Conservation (phyloP, 257 asterid species). For the Plantago elongata region DNA sequence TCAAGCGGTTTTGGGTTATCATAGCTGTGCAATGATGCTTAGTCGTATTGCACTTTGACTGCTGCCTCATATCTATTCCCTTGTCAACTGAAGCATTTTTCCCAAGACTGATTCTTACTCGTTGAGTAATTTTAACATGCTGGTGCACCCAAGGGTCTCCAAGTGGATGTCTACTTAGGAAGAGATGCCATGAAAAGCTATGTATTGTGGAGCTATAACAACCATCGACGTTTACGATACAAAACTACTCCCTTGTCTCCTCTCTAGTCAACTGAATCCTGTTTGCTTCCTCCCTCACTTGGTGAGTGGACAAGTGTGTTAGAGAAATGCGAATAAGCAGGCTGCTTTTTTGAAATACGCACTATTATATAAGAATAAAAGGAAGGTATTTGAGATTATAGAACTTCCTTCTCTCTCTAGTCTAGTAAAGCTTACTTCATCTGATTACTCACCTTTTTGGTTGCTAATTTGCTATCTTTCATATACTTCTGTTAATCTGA, state of each 20-base stretch:
- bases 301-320: background rate
- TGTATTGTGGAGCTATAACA: too few species aligned
- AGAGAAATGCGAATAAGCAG: background rate
- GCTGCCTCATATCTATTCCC: background rate
- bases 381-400: background rate
- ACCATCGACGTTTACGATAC: too few species aligned
- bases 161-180: background rate
- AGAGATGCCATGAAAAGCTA: background rate
- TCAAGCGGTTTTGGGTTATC: background rate
- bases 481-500: background rate
- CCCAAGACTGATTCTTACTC: background rate
- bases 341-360: background rate
- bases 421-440: background rate
- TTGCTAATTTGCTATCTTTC: background rate
- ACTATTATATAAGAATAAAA: background rate
- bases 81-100: background rate
- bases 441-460: background rate
- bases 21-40: background rate
- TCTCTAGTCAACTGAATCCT: too few species aligned
- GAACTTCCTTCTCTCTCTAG: background rate
- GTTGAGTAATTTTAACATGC: background rate
- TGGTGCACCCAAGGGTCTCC: background rate
- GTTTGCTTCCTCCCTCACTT: too few species aligned
- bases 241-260: too few species aligned
- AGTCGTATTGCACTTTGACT: background rate